Conservation (phyloP, 2,329 filamentous ascomycete genomes). For the Colletotrichum siamense region DNA sequence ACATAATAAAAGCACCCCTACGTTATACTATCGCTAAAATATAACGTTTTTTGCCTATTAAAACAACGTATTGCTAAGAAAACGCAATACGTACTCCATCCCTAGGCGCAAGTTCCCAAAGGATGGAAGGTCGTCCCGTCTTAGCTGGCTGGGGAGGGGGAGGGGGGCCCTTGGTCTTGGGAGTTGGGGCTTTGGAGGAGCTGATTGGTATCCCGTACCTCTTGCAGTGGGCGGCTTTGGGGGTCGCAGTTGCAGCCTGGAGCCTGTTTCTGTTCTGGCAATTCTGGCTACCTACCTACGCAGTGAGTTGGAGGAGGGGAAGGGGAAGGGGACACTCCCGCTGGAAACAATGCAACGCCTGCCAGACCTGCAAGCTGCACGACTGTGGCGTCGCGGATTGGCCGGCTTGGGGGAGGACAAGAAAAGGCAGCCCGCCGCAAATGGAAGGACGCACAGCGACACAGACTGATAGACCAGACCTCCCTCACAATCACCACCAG, state of each 20-base stretch:
- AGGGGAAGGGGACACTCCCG: background rate
- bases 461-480: background rate
- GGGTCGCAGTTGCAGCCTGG: background rate
- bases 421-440: background rate
- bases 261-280: background rate
- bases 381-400: background rate
- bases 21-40: too few relatives aligned
- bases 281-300: too few relatives aligned
- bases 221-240: background rate
- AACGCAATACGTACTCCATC: too few relatives aligned
- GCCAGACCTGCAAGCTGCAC: background rate
- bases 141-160: background rate
- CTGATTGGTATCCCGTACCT: background rate
- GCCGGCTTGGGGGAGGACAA: background rate
- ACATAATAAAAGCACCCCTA: too few relatives aligned
- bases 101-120: too few relatives aligned
- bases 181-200: background rate
- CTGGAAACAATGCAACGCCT: background rate
- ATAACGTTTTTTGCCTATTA: too few relatives aligned
- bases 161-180: background rate
- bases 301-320: background rate
- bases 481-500: background rate
- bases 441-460: background rate
- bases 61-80: too few relatives aligned
- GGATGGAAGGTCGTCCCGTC: background rate